Evolutionary conservation across 2,329 filamentous ascomycete genomes (phyloP).

Genomic region (Fusarium haematococcum): DNA sequence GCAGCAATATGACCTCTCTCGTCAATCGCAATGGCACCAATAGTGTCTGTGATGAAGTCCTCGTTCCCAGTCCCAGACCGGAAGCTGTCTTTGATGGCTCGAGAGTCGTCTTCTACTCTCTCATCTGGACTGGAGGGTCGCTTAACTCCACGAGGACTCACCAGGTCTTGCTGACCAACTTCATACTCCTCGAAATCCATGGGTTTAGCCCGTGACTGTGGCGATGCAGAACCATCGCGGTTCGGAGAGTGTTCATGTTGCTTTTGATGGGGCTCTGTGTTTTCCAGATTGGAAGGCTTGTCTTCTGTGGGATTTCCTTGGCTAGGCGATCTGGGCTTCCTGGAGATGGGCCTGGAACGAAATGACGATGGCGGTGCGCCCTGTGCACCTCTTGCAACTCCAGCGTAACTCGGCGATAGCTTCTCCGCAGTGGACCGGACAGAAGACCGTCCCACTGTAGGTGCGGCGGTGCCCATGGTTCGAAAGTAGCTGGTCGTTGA

Average conservation of each 20-base stretch:
- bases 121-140: slow-evolving; percentile 44
- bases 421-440: slow-evolving; percentile 27
- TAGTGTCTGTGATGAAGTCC: slow-evolving; percentile 86
- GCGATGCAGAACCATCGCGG: slow-evolving; percentile 35
- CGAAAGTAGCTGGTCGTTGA: slow-evolving; percentile 34
- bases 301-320: slow-evolving; percentile 7
- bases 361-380: slow-evolving; percentile 13
- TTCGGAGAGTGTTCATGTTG: slow-evolving; percentile 9
- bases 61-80: slow-evolving; percentile 54
- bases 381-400: slow-evolving; percentile 20
- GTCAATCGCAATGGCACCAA: slow-evolving; percentile 95
- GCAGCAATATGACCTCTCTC: slow-evolving; percentile 88
- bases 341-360: slow-evolving; percentile 12
- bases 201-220: not conserved
- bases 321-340: slow-evolving; percentile 15
- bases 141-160: slow-evolving; percentile 50
- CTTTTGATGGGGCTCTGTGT: slow-evolving; percentile 3
- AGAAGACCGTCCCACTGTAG: slow-evolving; percentile 12
- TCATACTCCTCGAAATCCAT: not conserved
- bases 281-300: slow-evolving; percentile 7
- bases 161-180: slow-evolving; percentile 11
- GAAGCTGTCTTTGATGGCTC: slow-evolving; percentile 34
- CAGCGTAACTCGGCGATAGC: slow-evolving; percentile 28
- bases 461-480: slow-evolving; percentile 17
- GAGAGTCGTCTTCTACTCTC: slow-evolving; percentile 18